Evolutionary conservation across 768 basidiomycete genomes (phyloP), one percentile per base, ranked within the genome.

Genomic region (Mycena leptocephala): DNA sequence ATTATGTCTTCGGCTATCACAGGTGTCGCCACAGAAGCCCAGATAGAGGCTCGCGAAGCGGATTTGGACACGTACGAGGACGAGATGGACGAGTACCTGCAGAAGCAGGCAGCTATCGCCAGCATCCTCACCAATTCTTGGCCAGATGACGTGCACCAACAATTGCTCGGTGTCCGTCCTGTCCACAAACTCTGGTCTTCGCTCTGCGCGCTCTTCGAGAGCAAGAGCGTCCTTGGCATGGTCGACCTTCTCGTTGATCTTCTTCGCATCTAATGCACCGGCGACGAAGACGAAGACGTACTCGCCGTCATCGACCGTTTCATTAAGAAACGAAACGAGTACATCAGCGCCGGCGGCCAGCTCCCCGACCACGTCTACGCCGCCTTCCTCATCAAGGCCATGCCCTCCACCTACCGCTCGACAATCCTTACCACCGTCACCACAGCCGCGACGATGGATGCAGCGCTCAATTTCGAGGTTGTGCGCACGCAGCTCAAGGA

Each of bases 361-460:
- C 69, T 70, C 55, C 20, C 53, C 22, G 56, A 59, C 37, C 55
- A 59, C 55, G 37, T 70, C 53, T 70, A 70, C 24, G 69, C 69
- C 69, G 56, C 69, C 13, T 59, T 70, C 69, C 69, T 70, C 55
- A 70, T 41, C 53, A 53, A 56, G 35, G 69, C 69, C 39, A 70
- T 70, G 69, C 69, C 69, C 26, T 30, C 33, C n/a, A 37, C 43
- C 43, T 22, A 48, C 8, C 46, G 46, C 8, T 20, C 46, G 8
- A 22, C 22, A 8, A 22, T 48, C 46, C 46, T 20, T 18, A 48
- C 46, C 46, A 22, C 46, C 18, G 8, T 48, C 46, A 48, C 46
- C 46, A n/a, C 46, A 8, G 46, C 46, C 14, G 22, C 22, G 46
- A 22, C 46, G 2, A 8, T 22, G 3, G 46, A 20, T 20, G 8